Percentiles rank a stretch among this genome's conserved stretches.
phyloP scores from a whole-genome alignment of 345 rosid genomes.

The Psidium friedrichsthalianum region DNA sequence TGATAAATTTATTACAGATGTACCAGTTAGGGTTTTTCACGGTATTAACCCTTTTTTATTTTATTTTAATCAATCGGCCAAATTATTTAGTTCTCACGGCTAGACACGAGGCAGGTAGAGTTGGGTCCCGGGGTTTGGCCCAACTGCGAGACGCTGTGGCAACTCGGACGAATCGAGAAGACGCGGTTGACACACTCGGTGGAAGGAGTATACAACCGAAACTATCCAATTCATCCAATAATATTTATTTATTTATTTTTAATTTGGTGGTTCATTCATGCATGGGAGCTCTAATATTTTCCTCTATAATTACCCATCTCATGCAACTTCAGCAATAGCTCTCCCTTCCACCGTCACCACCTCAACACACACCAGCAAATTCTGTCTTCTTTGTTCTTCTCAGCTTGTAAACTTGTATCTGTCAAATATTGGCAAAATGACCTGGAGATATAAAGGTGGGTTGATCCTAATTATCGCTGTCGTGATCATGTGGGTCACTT shows the following conservation, averaged over 20 bases:
- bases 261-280: background rate
- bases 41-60: background rate
- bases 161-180: background rate
- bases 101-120: background rate
- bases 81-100: background rate
- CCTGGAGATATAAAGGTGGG: constrained; percentile 30
- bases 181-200: background rate
- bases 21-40: background rate
- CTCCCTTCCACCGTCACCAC: background rate
- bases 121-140: background rate
- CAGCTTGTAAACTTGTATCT: background rate
- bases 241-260: background rate
- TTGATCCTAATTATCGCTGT: constrained; percentile 21
- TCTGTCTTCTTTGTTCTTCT: background rate
- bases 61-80: background rate
- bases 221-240: background rate
- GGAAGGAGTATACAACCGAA: background rate
- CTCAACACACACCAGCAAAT: background rate
- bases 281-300: background rate
- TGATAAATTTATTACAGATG: no score
- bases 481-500: constrained; percentile 38
- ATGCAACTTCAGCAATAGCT: background rate
- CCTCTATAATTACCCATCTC: background rate
- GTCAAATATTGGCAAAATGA: constrained; percentile 10
- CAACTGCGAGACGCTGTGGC: background rate